Base-by-base conservation (phyloP, 2,329 filamentous ascomycete genomes). In the Phyllosticta citriasiana region DNA sequence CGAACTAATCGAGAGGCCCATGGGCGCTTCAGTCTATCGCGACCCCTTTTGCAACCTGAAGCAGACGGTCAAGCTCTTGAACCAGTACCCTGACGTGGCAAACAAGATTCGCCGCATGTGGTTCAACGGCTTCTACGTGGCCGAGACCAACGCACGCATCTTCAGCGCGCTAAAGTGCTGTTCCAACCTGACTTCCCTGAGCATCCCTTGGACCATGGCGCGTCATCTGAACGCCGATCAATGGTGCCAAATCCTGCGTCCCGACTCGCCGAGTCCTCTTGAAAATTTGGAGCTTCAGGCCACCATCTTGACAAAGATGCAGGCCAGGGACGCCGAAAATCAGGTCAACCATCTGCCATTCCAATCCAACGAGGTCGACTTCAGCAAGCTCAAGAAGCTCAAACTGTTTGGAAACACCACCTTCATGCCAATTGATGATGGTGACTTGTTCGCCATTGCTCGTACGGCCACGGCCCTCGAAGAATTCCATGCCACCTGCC, bases 351-450 rank as follows among this genome's bases (percentile, higher is more conserved):
- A 76, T 25, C 69, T 73, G 58, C 75, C 79, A 9, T 70, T 82
- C 16, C 70, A 74, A 55, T 76, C 78, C 52, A 62, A 67, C 7
- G 64, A 67, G 1, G 76, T 80, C 62, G 74, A 80, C 68, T 82
- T 83, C 65, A 71, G 77, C 63, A 71, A 75, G 33, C 73, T 83
- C 53, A 75, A 75, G 60, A 77, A 79, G 22, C 70, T 83, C 59
- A 82, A 82, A 69, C 75, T 83, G 62, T 81, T 82, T 64, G 80
- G 80, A 61, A 78, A 81, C 69, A 81, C 80, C 6, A 76, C 75
- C 52, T 76, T 80, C 69, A 79, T 78, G 71, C 80, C 80, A 3
- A 72, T 83, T 64, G 77, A 70, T 40, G 80, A 83, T 62, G 68
- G 70, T 2, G 80, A 83, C 64, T 71, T 83, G 27, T 71, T 73